These are phyloP conservation scores for Choiromyces venosus DNA, from an alignment of 495 filamentous ascomycete species.

Conservation along the genomic window DNA sequence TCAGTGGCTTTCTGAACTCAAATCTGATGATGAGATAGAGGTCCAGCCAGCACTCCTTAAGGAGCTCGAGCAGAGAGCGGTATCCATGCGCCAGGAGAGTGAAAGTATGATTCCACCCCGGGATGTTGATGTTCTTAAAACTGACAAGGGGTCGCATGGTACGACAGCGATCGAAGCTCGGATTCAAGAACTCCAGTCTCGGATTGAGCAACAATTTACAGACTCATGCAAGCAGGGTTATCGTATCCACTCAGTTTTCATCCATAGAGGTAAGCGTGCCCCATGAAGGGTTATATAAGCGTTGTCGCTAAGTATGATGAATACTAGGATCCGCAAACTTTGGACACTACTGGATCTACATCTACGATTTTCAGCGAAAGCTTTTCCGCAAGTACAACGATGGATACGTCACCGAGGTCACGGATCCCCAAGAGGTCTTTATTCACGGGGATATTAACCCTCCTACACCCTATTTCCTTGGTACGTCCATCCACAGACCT, in stretches of 20 bases:
- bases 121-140: background rate
- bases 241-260: slow-evolving; percentile 84
- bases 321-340: slow-evolving; percentile 50
- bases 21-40: slow-evolving; percentile 34
- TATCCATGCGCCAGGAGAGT: slow-evolving; percentile 20
- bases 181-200: slow-evolving; percentile 49
- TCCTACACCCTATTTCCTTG: slow-evolving; percentile 80
- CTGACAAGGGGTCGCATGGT: background rate
- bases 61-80: slow-evolving; percentile 27
- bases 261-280: slow-evolving; percentile 61
- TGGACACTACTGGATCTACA: slow-evolving; percentile 97
- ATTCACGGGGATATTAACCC: slow-evolving; percentile 54
- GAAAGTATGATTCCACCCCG: slow-evolving; percentile 18
- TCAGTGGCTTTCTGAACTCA: slow-evolving; percentile 35
- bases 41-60: slow-evolving; percentile 22
- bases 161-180: slow-evolving; percentile 46
- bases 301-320: background rate
- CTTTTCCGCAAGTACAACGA: slow-evolving; percentile 96
- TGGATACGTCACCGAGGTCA: slow-evolving; percentile 65
- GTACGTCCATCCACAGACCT: slow-evolving; percentile 15
- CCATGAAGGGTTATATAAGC: background rate
- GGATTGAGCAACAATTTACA: slow-evolving; percentile 60
- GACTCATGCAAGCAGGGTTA: slow-evolving; percentile 60
- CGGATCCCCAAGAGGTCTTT: slow-evolving; percentile 60
- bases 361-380: slow-evolving; percentile 73